phyloP scores from a whole-genome alignment of 73 alveolate genomes.

The Paramecium sonneborni region DNA sequence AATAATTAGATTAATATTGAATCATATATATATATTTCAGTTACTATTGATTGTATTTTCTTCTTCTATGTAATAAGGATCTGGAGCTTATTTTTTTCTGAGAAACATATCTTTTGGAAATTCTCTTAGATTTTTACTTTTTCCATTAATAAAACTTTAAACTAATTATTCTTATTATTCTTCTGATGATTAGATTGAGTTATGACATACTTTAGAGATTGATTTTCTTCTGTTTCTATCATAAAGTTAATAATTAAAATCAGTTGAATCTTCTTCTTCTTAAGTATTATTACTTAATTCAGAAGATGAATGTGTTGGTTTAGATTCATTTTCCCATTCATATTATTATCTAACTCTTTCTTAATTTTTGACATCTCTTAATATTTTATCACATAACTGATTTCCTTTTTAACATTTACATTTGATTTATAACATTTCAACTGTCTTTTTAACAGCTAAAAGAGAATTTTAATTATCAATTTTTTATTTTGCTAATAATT shows the following conservation, averaged over 20 bases:
- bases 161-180: conserved; percentile 4
- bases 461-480: conserved; percentile 1
- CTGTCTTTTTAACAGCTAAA: conserved; percentile 7
- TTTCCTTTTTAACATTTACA: neutral
- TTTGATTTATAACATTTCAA: neutral
- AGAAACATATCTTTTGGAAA: neutral
- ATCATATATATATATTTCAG: neutral
- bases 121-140: neutral
- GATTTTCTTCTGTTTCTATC: conserved; percentile 4
- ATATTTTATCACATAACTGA: neutral
- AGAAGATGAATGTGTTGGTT: conserved; percentile 4
- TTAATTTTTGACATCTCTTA: neutral
- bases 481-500: neutral
- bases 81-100: neutral
- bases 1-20: too few relatives aligned
- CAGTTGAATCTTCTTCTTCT: neutral
- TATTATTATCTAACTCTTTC: neutral
- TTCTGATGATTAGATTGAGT: neutral
- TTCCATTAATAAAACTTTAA: conserved; percentile 6
- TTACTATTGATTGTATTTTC: conserved; percentile 21
- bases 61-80: conserved; percentile 29
- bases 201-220: neutral
- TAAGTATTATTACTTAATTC: neutral
- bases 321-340: neutral
- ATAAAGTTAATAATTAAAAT: neutral